Percentiles rank a stretch among this genome's conserved stretches.
Conservation (phyloP, 148 eudicot species). For the Silene conica region DNA sequence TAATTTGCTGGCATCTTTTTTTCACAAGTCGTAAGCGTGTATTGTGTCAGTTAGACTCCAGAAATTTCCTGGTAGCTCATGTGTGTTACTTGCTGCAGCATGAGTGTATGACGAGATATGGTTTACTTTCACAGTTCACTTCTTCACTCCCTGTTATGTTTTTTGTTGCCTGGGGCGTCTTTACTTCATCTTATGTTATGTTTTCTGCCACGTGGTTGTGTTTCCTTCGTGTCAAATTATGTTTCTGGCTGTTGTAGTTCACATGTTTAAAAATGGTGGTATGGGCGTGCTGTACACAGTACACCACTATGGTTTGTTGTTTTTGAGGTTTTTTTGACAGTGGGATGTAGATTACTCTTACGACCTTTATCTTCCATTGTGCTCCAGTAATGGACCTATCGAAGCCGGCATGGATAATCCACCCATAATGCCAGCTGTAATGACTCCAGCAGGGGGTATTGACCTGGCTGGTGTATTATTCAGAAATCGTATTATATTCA, state of each 20-base stretch:
- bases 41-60: background rate
- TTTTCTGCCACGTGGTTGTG: background rate
- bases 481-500: constrained; percentile 83
- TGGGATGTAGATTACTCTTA: too few species aligned
- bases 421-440: constrained; percentile 84
- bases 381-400: constrained; percentile 56
- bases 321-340: background rate
- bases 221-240: background rate
- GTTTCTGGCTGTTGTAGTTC: background rate
- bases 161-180: background rate
- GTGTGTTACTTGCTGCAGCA: background rate
- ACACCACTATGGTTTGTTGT: background rate
- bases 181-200: background rate
- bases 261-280: background rate
- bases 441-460: constrained; percentile 88
- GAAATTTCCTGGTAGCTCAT: background rate
- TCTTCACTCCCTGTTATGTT: background rate
- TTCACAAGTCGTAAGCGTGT: background rate
- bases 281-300: background rate
- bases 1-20: too few species aligned
- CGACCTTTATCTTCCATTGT: constrained; percentile 6
- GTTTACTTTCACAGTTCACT: too few species aligned
- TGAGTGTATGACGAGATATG: too few species aligned
- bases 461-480: constrained; percentile 84
- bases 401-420: constrained; percentile 65